These are phyloP conservation scores for Phaseolus lunatus DNA, from an alignment of 306 rosid species.

Conservation along the genomic window DNA sequence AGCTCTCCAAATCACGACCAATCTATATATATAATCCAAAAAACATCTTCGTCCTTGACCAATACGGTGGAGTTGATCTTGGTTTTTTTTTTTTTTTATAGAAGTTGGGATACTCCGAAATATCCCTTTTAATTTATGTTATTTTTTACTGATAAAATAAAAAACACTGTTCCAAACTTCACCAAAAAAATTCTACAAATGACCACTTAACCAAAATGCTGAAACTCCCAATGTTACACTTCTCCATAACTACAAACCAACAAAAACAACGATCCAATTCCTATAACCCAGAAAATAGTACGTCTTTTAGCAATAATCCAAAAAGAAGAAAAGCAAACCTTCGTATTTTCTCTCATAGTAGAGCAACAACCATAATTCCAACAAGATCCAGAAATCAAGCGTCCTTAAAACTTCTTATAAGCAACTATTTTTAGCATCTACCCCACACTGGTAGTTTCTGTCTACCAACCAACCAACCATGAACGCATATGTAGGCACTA, in stretches of 20 bases:
- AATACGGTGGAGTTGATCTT: too few species aligned
- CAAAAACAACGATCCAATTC: neutral
- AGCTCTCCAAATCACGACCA: neutral
- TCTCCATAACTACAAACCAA: neutral
- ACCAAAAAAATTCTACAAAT: neutral
- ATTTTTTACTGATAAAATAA: too few species aligned
- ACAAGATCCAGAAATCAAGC: constrained; percentile 1
- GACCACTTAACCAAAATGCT: neutral
- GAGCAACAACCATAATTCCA: neutral
- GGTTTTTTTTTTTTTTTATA: too few species aligned
- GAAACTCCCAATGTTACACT: neutral
- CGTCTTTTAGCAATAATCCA: neutral
- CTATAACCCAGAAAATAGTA: neutral
- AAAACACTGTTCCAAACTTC: neutral
- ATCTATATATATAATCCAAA: neutral
- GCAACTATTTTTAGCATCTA: neutral
- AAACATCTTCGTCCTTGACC: neutral
- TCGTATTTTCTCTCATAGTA: neutral
- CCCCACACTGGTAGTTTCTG: neutral
- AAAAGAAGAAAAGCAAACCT: neutral
- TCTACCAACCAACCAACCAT: constrained; percentile 3
- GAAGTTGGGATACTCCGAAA: too few species aligned
- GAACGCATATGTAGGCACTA: neutral
- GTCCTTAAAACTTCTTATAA: neutral
- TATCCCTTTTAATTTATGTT: too few species aligned